Conservation (phyloP, 768 basidiomycete species). For the Suillus luteus region DNA sequence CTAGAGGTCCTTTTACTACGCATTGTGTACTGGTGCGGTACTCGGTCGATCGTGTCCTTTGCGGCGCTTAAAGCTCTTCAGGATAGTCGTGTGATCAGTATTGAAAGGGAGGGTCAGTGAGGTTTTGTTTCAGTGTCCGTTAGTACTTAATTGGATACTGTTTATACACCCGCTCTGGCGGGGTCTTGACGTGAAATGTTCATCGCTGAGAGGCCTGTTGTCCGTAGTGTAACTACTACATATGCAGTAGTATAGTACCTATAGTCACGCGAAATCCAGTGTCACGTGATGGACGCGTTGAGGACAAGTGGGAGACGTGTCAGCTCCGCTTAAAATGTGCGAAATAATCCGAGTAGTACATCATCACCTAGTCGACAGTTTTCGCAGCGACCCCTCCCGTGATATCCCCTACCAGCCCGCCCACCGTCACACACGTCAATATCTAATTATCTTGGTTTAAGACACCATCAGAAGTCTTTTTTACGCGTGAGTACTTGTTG, state of each 20-base stretch:
- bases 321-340: conserved; percentile 46
- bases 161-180: neutral
- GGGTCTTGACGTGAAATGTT: neutral
- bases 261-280: conserved; percentile 8
- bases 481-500: conserved; percentile 13
- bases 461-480: conserved; percentile 7
- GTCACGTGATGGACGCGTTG: conserved; percentile 46
- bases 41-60: neutral
- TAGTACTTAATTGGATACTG: neutral
- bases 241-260: no score
- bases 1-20: neutral
- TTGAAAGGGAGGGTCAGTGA: neutral
- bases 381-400: conserved; percentile 29
- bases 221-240: no score
- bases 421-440: conserved; percentile 1
- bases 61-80: neutral
- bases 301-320: conserved; percentile 31
- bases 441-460: conserved; percentile 6
- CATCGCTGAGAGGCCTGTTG: no score
- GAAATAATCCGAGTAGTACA: conserved; percentile 26
- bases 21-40: neutral
- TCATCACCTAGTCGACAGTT: conserved; percentile 11
- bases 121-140: neutral
- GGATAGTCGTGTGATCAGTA: neutral
- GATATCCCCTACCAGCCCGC: conserved; percentile 22